phyloP scores from a whole-genome alignment of 1,284 basidiomycete genomes.

The Cutaneotrichosporon sp. region DNA sequence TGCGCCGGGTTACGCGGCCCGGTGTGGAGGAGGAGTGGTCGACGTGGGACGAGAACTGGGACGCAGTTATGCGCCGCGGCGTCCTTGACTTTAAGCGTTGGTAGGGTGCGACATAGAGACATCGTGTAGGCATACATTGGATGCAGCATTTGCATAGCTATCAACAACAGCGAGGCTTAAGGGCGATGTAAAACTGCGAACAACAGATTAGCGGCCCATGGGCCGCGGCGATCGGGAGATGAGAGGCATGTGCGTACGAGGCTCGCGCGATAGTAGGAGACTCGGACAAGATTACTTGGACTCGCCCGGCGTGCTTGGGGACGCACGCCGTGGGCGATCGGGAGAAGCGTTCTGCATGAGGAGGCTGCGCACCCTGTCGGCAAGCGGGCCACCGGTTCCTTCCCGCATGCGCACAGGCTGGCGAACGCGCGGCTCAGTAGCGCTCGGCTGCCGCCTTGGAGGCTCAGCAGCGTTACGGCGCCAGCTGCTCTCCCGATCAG shows the following conservation, averaged over 20 bases:
- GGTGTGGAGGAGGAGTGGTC: constrained; percentile 58
- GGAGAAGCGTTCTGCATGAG: constrained; percentile 34
- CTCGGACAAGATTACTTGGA: not conserved
- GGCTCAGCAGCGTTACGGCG: not conserved
- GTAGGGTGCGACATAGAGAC: constrained; percentile 3
- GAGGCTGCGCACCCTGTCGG: constrained; percentile 35
- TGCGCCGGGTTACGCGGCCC: constrained; percentile 22
- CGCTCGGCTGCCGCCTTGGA: constrained; percentile 1
- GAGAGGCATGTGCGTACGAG: not conserved
- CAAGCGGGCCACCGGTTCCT: constrained; percentile 28
- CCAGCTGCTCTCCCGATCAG: not conserved
- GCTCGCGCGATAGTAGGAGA: not conserved
- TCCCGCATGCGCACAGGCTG: constrained; percentile 38
- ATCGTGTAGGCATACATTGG: constrained; percentile 7
- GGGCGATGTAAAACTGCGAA: not conserved
- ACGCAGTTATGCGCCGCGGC: constrained; percentile 57
- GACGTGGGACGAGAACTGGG: constrained; percentile 84
- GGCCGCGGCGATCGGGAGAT: not conserved
- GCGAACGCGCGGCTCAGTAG: constrained; percentile 29
- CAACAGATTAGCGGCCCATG: not conserved
- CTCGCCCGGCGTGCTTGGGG: not conserved
- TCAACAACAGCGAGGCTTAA: not conserved
- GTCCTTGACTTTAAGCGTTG: constrained; percentile 22
- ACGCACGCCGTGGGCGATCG: constrained; percentile 6
- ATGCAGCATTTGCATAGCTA: constrained; percentile 13